These are phyloP conservation scores for Gonium pectorale DNA, from an alignment of 139 green algal genomes.

Conservation along the genomic window DNA sequence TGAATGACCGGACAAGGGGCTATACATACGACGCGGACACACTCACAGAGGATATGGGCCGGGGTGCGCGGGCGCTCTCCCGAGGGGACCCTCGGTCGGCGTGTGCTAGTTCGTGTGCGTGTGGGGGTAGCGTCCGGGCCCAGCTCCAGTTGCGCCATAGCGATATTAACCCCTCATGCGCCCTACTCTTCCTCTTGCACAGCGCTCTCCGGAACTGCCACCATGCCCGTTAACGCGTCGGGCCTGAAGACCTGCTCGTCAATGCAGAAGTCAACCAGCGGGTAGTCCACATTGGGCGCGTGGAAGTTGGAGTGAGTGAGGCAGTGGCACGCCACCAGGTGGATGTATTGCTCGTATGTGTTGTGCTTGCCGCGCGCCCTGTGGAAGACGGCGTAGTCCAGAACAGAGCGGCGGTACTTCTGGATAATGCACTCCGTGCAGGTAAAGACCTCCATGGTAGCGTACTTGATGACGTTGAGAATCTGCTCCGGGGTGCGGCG, in stretches of 20 bases:
- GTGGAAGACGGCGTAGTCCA: constrained; percentile 24
- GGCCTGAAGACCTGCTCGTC: constrained; percentile 1
- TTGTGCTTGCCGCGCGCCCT: background rate
- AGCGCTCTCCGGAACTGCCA: background rate
- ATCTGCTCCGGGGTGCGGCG: background rate
- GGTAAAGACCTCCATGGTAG: constrained; percentile 5
- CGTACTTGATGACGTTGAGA: constrained; percentile 19
- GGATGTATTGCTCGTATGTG: constrained; percentile 18
- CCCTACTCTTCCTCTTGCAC: too few species aligned
- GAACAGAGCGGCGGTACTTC: constrained; percentile 3
- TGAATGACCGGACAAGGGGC: too few species aligned
- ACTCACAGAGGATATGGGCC: too few species aligned
- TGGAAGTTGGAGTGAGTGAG: constrained; percentile 17
- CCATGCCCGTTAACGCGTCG: background rate
- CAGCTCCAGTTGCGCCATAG: too few species aligned
- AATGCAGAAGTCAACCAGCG: constrained; percentile 5
- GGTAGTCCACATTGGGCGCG: constrained; percentile 6
- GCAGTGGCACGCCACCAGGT: constrained; percentile 24
- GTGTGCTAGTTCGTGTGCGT: too few species aligned
- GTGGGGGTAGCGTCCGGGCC: too few species aligned
- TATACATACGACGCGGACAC: too few species aligned
- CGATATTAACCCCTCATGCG: too few species aligned
- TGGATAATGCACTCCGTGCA: constrained; percentile 1
- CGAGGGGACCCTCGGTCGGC: too few species aligned
- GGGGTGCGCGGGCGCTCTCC: too few species aligned